These are phyloP conservation scores for Penicillium decumbens DNA, from an alignment of 2,329 filamentous ascomycete species.

Conservation along the genomic window DNA sequence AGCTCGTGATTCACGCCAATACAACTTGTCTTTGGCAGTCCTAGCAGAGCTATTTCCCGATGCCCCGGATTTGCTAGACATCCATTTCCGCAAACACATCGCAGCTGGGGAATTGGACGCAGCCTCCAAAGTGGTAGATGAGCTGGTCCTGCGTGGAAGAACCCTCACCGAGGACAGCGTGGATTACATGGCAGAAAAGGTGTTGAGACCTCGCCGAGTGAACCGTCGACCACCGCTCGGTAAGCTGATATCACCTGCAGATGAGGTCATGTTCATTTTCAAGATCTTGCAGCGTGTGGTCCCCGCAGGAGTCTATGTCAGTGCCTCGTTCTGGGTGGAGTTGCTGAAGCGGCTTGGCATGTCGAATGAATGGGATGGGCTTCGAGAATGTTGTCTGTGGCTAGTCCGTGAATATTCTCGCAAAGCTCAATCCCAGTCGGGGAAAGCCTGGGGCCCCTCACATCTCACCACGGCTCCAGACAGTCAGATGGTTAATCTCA, in stretches of 20 bases:
- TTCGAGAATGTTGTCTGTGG: constrained; percentile 51
- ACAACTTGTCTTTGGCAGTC: constrained; percentile 54
- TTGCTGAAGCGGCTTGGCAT: constrained; percentile 58
- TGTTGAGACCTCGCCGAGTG: constrained; percentile 30
- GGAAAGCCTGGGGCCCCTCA: constrained; percentile 7
- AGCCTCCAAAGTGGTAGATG: constrained; percentile 39
- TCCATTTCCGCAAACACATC: constrained; percentile 41
- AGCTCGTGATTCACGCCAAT: constrained; percentile 49
- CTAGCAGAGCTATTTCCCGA: constrained; percentile 41
- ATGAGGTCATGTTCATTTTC: constrained; percentile 43
- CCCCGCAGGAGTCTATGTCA: constrained; percentile 41
- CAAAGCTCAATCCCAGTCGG: constrained; percentile 7
- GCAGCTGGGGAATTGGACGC: constrained; percentile 29
- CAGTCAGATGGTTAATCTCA: constrained; percentile 30
- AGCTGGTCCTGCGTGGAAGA: constrained; percentile 48
- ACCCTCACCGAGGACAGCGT: constrained; percentile 45
- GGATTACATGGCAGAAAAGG: constrained; percentile 38
- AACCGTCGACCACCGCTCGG: constrained; percentile 25
- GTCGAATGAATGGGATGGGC: constrained; percentile 48
- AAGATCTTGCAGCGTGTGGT: constrained; percentile 48
- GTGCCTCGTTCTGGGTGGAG: constrained; percentile 51
- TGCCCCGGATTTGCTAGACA: constrained; percentile 30
- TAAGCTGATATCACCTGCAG: constrained; percentile 29
- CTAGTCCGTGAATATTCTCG: constrained; percentile 44
- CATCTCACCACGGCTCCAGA: constrained; percentile 3